Conservation (phyloP, 768 basidiomycete species). For the Boletus sp. region DNA sequence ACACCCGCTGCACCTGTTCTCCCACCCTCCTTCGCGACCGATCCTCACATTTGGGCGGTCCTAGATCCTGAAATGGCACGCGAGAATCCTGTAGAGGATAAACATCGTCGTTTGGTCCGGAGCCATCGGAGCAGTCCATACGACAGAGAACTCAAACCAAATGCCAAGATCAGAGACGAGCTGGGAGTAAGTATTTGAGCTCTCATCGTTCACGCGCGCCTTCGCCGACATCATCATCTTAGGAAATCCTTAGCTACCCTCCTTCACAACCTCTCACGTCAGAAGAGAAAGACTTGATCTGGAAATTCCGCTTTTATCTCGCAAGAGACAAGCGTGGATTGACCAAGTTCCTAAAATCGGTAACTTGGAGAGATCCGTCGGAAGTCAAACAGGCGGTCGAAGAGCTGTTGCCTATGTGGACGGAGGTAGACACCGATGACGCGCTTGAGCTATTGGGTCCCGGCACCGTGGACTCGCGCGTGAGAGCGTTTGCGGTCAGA, state of each 20-base stretch:
- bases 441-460: slow-evolving; percentile 94
- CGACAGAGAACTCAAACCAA: slow-evolving; percentile 94
- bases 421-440: slow-evolving; percentile 95
- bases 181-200: slow-evolving; percentile 60
- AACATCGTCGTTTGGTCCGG: slow-evolving; percentile 89
- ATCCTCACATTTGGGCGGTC: slow-evolving; percentile 80
- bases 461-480: slow-evolving; percentile 83
- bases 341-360: slow-evolving; percentile 96
- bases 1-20: slow-evolving; percentile 40
- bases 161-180: slow-evolving; percentile 92
- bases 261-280: slow-evolving; percentile 84
- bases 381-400: slow-evolving; percentile 99
- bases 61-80: slow-evolving; percentile 88
- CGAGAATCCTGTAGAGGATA: slow-evolving; percentile 97
- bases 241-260: slow-evolving; percentile 90
- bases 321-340: slow-evolving; percentile 88
- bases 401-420: slow-evolving; percentile 93
- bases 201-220: neutral
- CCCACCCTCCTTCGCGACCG: slow-evolving; percentile 52
- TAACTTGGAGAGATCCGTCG: slow-evolving; percentile 94
- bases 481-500: slow-evolving; percentile 90
- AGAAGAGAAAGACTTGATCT: slow-evolving; percentile 94
- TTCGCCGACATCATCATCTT: neutral
- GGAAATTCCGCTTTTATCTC: slow-evolving; percentile 99
- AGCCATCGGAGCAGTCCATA: slow-evolving; percentile 95